Evolutionary conservation across 1,284 basidiomycete species (phyloP), one percentile per base, ranked within the genome.

Genomic region (Trichosporon asahii): DNA sequence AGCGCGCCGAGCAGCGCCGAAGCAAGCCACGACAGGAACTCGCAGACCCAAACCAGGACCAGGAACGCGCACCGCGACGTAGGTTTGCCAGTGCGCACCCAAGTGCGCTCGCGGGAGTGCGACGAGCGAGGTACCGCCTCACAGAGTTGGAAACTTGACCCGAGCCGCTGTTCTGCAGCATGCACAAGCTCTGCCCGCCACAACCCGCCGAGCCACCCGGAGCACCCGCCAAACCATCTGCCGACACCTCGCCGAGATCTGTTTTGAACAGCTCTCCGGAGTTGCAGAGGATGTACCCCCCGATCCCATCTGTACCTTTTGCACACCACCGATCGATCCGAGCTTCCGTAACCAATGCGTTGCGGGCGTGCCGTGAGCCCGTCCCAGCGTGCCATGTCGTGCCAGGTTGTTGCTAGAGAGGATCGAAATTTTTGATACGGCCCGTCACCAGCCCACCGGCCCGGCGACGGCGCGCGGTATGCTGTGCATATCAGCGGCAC

Each of bases 131-230:
- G 49, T 53, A 53, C 49, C 49, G 49, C 49, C 49, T 53, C 23
- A 21, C 44, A 53, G n/a, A 53, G 49, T 53, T 53, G 49, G 49
- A 53, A 53, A 53, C 49, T 53, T 53, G 49, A 18, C 49, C 49
- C 49, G 49, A 23, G 49, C 49, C 49, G 49, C 49, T 53, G 49
- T 18, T 18, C 11, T 23, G 49, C 49, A 12, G 5, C 46, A 49
- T 49, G 21, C 46, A 8, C 49, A 23, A n/a, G 49, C 49, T 53
- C 49, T 53, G 49, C 49, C 49, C 49, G 49, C 49, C 23, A 53
- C 49, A 21, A 23, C n/a, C n/a, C 49, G 49, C 21, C 49, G 21
- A 46, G 23, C 44, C n/a, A 14, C 18, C 44, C 18, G n/a, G n/a
- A n/a, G n/a, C n/a, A n/a, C n/a, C 15, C 44, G n/a, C 18, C 18